Evolutionary conservation across 441 rosid species (phyloP).

Genomic region (Populus tomentosa): DNA sequence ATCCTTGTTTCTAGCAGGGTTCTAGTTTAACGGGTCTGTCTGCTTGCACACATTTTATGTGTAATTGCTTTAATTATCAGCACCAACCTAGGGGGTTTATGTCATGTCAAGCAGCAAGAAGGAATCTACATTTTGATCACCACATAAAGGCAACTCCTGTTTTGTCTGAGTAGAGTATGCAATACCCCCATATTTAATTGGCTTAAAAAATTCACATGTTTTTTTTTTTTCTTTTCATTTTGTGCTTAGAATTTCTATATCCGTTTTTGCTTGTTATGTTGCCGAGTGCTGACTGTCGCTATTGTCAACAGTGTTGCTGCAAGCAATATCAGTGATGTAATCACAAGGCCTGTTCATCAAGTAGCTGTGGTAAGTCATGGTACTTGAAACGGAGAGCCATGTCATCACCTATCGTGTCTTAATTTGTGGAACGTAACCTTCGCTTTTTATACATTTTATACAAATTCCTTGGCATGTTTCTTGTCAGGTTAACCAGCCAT

Average conservation of each 20-base stretch:
- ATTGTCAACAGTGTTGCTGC: conserved; percentile 15
- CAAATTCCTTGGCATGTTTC: neutral
- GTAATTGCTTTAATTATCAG: too few species aligned
- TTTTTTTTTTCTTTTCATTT: neutral
- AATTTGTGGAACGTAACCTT: neutral
- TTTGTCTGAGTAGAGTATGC: neutral
- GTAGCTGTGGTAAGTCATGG: conserved; percentile 1
- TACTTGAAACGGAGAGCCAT: neutral
- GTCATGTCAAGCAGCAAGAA: too few species aligned
- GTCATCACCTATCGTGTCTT: neutral
- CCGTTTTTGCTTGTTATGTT: conserved; percentile 2
- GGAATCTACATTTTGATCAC: neutral
- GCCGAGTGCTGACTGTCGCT: conserved; percentile 3
- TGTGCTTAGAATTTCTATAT: neutral
- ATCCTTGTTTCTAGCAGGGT: too few species aligned
- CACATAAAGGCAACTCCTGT: neutral
- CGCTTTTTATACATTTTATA: neutral
- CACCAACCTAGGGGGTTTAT: too few species aligned
- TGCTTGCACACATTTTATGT: too few species aligned
- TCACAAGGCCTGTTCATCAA: conserved; percentile 1
- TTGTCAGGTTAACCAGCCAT: conserved; percentile 10
- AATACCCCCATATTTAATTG: too few species aligned
- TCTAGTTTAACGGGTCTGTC: too few species aligned
- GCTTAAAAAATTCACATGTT: neutral
- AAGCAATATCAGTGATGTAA: neutral